Base-by-base conservation (phyloP, 768 basidiomycete genomes). In the Leucocoprinus birnbaumii region DNA sequence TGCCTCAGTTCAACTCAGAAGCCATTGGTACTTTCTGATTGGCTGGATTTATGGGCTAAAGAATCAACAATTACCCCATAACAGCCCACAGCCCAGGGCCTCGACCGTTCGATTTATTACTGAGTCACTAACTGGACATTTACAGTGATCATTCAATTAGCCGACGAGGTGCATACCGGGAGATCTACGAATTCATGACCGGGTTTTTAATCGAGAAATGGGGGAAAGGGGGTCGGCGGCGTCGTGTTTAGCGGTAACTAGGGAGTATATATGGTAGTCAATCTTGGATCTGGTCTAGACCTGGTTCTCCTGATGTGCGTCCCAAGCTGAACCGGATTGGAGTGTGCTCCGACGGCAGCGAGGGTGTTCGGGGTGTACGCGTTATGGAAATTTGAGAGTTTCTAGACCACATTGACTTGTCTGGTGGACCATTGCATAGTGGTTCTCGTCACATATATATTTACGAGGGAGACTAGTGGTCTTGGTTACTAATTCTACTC, bases 161-260 rank as follows among this genome's bases (percentile, higher is more conserved):
- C 27, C 80, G 73, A 58, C 75, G 94, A 38, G 90, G 87, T 1
- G 95, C 91, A 1, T 80, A 89, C 59, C 71, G 88, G 61, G 96
- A 96, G 72, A 71, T 99, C 44, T 91, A 87, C 61, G 86, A 95
- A 68, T 96, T 80, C 71, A 82, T 98, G 83, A 85, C 86, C 2
- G 75, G 71, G 22, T 98, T 94, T 72, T 73, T 99, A 57, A 59
- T 85, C 1, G 94, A 97, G 73, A 94, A 93, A 67, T 98, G 96
- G 95, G 94, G 95, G 24, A 89, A 86, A 63, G 90, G 89, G 24
- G 83, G 84, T 19, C 76, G 80, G 55, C 76, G 76, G 55, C 75
- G 86, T n/a, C 79, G 80, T 16, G 84, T 84, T 81, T 86, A 40
- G 45, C 41, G 37, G 53, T 51, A 49, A 55, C 46, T n/a, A 56